Base-by-base conservation (phyloP, 2,329 filamentous ascomycete genomes). In the Moelleriella libera region DNA sequence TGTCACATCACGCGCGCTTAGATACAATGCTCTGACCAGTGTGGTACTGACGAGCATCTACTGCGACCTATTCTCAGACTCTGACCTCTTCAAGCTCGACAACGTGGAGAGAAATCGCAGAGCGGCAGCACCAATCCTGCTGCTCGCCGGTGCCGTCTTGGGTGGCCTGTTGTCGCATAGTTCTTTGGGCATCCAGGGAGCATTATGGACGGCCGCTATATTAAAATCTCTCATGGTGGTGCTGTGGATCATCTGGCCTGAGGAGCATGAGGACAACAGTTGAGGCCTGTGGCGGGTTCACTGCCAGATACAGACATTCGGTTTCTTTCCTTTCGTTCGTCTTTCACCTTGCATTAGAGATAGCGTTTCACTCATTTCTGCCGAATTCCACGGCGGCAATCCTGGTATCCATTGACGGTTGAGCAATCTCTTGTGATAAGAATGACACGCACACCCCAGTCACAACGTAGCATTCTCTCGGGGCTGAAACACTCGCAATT, bases 41-140 rank as follows among this genome's bases (percentile, higher is more conserved):
- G 85, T 88, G 12, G 86, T 89, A 3, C 64, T 92, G 50, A 90
- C 86, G 1, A 88, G 83, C 59, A 80, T 86, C 51, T 90, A 89
- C 66, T 88, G 84, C 58, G 86, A 90, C 60, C 58, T 90, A 21
- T 87, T 87, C 54, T 83, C 80, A 1, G 83, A 88, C 48, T 63
- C 66, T 32, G 61, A 70, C 29, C 55, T 78, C 4, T 71, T 77
- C 37, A 60, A 61, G 1, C 44, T 58, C 7, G 51, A 59, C 41
- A 77, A 77, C 49, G 60, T 60, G 5, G 72, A 76, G 58, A 60
- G 74, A 32, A 76, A 78, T 52, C 66, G 71, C 21, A 61, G 75
- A 43, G 58, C 70, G 2, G 70, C 63, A 0, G 75, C 75, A 1
- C 74, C 74, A 2, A 45, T 71, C 2, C 54, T 75, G 43, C 63